Evolutionary conservation across 2,329 filamentous ascomycete genomes (phyloP).

Genomic region (Ceratocystis ficicola): DNA sequence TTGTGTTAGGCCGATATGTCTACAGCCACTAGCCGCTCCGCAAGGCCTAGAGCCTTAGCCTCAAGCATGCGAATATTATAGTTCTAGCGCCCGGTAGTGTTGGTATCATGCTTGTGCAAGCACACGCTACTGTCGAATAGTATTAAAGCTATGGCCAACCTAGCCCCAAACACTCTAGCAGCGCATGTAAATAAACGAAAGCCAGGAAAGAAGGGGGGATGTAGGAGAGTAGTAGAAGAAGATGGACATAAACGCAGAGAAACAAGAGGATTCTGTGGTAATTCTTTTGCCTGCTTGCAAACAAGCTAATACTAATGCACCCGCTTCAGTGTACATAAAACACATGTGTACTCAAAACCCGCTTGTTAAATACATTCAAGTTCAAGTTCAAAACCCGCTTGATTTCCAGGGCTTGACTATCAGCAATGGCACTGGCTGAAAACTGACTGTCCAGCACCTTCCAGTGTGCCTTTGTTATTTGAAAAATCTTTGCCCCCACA

Average conservation of each 20-base stretch:
- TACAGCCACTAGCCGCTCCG: too few species aligned
- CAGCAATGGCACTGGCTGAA: not conserved
- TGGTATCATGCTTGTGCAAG: too few species aligned
- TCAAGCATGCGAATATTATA: too few species aligned
- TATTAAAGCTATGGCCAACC: constrained; percentile 4
- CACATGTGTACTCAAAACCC: not conserved
- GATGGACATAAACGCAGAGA: not conserved
- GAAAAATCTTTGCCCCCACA: not conserved
- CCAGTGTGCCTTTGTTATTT: not conserved
- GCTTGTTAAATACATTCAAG: too few species aligned
- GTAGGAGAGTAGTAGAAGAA: not conserved
- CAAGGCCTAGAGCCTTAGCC: too few species aligned
- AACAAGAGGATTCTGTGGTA: not conserved
- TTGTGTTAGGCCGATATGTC: too few species aligned
- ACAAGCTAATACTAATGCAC: not conserved
- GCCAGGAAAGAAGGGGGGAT: too few species aligned
- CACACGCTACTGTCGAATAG: not conserved
- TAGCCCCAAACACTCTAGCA: not conserved
- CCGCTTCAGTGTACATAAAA: not conserved
- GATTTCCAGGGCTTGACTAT: not conserved
- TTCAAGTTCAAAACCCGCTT: not conserved
- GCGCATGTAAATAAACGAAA: not conserved
- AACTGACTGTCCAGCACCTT: not conserved
- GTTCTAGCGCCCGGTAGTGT: too few species aligned
- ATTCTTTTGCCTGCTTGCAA: not conserved